A percentile compares a stretch with the other conserved stretches of the same genome.
Conservation (phyloP, 73 alveolate species). For the Paramecium tetraurelia region DNA sequence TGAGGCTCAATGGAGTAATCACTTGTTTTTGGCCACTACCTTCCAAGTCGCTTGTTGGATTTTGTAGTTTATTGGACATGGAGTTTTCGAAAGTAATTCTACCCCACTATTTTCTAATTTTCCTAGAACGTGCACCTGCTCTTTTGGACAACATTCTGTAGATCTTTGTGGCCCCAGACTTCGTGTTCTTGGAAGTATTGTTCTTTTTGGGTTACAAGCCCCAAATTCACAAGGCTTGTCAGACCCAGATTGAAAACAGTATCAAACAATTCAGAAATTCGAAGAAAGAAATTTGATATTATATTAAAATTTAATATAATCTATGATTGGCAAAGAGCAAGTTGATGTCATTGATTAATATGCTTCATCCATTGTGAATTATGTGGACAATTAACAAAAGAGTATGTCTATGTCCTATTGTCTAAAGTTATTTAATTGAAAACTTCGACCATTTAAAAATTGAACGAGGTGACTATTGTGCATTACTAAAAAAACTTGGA, state of each 20-base stretch:
- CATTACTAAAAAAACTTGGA: conserved; percentile 8
- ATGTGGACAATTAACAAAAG: not conserved
- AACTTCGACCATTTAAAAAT: not conserved
- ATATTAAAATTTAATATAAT: not conserved
- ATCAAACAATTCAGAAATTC: not conserved
- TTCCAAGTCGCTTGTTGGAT: conserved; percentile 19
- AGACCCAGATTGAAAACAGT: not conserved
- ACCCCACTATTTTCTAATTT: not conserved
- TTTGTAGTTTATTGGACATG: conserved; percentile 37
- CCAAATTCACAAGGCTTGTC: not conserved
- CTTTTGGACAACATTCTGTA: not conserved
- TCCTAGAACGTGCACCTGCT: conserved; percentile 44
- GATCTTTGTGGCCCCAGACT: conserved; percentile 33
- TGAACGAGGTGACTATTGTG: conserved; percentile 32
- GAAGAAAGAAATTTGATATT: not conserved
- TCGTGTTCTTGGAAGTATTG: conserved; percentile 6
- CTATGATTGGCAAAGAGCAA: conserved; percentile 47
- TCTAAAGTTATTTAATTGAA: not conserved
- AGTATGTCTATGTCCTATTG: not conserved
- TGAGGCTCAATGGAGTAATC: not conserved
- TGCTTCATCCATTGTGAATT: not conserved
- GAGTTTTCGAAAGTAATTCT: conserved; percentile 20
- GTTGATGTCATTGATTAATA: conserved; percentile 12
- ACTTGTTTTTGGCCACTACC: not conserved
- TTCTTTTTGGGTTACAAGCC: conserved; percentile 11